Base-by-base conservation (phyloP, 1,284 basidiomycete species). In the Rhodotorula sp. region DNA sequence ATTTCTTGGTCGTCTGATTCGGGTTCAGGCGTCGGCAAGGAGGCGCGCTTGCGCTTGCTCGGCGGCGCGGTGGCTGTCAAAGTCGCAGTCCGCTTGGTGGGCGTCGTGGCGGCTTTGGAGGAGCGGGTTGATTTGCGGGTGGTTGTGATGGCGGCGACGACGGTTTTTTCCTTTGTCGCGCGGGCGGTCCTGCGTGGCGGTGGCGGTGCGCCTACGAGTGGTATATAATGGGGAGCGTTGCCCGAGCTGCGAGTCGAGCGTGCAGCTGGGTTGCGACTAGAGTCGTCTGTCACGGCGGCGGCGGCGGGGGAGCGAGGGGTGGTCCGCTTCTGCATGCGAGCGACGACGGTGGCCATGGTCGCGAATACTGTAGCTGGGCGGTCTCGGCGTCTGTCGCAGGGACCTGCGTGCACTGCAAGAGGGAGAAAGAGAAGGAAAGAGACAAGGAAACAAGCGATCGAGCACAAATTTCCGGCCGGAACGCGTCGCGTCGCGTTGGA, bases 201-300 rank as follows among this genome's bases (percentile, higher is more conserved):
- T 10, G 31, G 28, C 14, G 69, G 66, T 15, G 70, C 59, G 16
- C 70, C 70, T 10, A 66, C 66, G 45, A 71, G 62, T 8, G 47
- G 60, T n/a, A 19, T 19, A 47, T 58, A 71, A 49, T 59, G 23
- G 1, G 60, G 31, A 5, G 70, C 56, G 23, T 62, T 47, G 38
- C 70, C 70, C 6, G 60, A 48, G 10, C 60, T 60, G 28, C 70
- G 62, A 3, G 70, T 71, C 26, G 70, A 68, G 28, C 70, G 70
- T 6, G 28, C 34, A 0, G 63, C 43, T 18, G 28, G 7, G 21
- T 16, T 43, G n/a, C 38, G 38, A 43, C 12, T 28, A 18, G 5
- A 16, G 5, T n/a, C 26, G 10, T 6, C 26, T 18, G 15, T 38
- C 19, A 14, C 18, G 5, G 49, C 16, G 7, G 50, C 26, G 60